These are phyloP conservation scores for Fulvia fulva DNA, from an alignment of 2,329 filamentous ascomycete species.

Conservation along the genomic window DNA sequence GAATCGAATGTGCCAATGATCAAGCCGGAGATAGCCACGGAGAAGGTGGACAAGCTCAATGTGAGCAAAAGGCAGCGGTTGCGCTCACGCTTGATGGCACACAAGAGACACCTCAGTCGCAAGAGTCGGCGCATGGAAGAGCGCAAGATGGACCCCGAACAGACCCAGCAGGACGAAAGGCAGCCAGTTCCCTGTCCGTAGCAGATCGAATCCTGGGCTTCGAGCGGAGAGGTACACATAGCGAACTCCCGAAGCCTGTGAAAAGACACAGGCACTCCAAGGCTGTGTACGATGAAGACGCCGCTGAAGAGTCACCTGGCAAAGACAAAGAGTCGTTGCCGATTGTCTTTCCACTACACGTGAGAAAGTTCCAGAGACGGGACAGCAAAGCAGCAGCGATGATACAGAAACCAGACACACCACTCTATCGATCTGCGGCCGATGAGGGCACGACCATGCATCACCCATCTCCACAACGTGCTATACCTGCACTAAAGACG, in stretches of 20 bases:
- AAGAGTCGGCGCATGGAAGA: neutral
- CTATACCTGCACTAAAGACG: constrained; percentile 13
- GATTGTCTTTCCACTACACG: constrained; percentile 28
- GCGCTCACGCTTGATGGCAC: neutral
- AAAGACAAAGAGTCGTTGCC: constrained; percentile 8
- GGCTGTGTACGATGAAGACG: constrained; percentile 1
- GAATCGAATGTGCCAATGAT: neutral
- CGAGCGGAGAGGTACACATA: constrained; percentile 10
- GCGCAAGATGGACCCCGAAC: neutral
- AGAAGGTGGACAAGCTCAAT: neutral
- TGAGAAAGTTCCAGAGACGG: constrained; percentile 25
- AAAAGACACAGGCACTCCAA: neutral
- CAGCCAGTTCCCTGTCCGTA: constrained; percentile 5
- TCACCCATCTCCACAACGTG: constrained; percentile 21
- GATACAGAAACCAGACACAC: constrained; percentile 22
- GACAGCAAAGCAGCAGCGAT: constrained; percentile 19
- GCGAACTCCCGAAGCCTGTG: constrained; percentile 2
- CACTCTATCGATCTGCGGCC: constrained; percentile 21
- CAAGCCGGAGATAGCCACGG: neutral
- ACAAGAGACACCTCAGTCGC: neutral
- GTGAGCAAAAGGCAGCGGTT: neutral
- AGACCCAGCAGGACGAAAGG: neutral
- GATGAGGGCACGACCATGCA: constrained; percentile 20
- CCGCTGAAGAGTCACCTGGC: neutral
- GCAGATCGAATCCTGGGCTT: constrained; percentile 19